Evolutionary conservation across 441 rosid species (phyloP), one percentile per base, ranked within the genome.

Genomic region (Jatropha podagrica): DNA sequence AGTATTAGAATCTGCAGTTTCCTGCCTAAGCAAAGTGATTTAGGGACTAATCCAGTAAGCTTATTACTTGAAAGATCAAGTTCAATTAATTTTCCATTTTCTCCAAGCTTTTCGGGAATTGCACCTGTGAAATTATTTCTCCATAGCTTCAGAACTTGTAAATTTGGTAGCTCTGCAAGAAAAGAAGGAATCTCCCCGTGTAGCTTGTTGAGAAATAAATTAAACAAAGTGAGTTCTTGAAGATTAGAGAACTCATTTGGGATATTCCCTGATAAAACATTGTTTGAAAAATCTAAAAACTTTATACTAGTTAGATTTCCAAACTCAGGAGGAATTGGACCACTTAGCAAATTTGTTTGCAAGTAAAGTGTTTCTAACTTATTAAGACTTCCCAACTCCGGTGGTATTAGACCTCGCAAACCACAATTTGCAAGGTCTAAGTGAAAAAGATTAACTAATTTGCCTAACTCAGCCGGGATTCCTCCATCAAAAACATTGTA

Each of bases 41-140:
- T 85, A 8, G 98, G 98, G 78, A 95, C 82, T 67, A 79, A 68
- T 67, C 98, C 97, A 1, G 98, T 95, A 61, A 95, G 93, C 85
- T 91, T 95, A 78, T 95, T 95, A 15, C 89, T 85, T 8, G 98
- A 95, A 75, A 95, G 78, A 68, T 95, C 98, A 14, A 95, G 88
- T 79, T 79, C 86, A 26, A 72, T 74, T n/a, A 95, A 69, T 80
- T 79, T 85, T 32, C 97, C 93, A 52, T 87, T 92, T 74, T 81
- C 77, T 77, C 98, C 98, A 5, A 95, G 97, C 75, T 79, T 87
- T 10, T 81, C 51, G 65, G 98, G 98, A 75, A 91, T 89, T 73
- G 84, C 64, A 7, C 97, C 97, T 0, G 96, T 92, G 85, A 92
- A 89, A 72, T 91, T 92, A 74, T 95, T 95, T 73, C 82, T 85